These are phyloP conservation scores for Omphalotus guepiniiformis DNA, from an alignment of 768 basidiomycete species.

Conservation along the genomic window DNA sequence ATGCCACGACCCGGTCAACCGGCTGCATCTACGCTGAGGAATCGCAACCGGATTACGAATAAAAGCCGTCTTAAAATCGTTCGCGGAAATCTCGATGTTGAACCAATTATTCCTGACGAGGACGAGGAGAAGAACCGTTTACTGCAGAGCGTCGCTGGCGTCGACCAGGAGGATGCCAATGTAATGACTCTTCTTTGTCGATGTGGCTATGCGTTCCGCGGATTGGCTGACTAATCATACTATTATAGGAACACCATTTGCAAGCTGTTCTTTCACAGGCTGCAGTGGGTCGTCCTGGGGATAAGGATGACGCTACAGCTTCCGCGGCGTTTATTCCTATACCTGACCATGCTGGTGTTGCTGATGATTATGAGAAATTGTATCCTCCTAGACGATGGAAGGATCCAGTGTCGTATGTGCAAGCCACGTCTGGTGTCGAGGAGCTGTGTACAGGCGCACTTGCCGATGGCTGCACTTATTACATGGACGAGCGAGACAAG, in stretches of 20 bases:
- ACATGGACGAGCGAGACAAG: conserved; percentile 94
- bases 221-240: conserved; percentile 36
- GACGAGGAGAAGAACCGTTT: conserved; percentile 85
- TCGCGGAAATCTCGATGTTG: conserved; percentile 77
- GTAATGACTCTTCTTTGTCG: conserved; percentile 55
- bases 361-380: conserved; percentile 71
- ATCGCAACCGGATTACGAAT: conserved; percentile 89
- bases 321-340: conserved; percentile 84
- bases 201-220: conserved; percentile 42
- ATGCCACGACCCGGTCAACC: conserved; percentile 8
- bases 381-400: conserved; percentile 70
- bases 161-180: conserved; percentile 91
- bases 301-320: conserved; percentile 30
- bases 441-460: conserved; percentile 61
- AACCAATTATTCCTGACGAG: conserved; percentile 76
- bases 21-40: conserved; percentile 60
- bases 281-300: conserved; percentile 25
- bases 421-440: conserved; percentile 83
- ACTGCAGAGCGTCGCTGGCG: conserved; percentile 73
- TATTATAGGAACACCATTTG: conserved; percentile 49
- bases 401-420: conserved; percentile 74
- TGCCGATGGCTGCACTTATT: conserved; percentile 77
- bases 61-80: conserved; percentile 86
- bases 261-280: conserved; percentile 45
- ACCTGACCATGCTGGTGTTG: conserved; percentile 81